Conservation (phyloP, 2,329 filamentous ascomycete genomes). For the Cladosporium halotolerans region DNA sequence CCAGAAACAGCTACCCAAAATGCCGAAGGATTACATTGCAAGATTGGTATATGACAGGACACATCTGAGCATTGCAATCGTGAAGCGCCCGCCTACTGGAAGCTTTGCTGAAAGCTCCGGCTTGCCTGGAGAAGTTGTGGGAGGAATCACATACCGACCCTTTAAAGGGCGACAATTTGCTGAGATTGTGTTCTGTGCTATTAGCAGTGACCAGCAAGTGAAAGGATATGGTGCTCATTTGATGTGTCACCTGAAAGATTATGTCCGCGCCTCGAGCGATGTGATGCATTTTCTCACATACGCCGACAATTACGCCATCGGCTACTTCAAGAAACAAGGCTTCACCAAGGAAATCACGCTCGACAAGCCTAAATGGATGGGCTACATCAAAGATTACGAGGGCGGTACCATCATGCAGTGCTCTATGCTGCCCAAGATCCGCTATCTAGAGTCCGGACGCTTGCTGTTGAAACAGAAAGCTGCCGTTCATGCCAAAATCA, state of each 20-base stretch:
- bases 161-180: slow-evolving; percentile 90
- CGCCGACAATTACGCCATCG: slow-evolving; percentile 97
- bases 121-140: slow-evolving; percentile 38
- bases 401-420: slow-evolving; percentile 99
- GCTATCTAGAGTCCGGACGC: slow-evolving; percentile 85
- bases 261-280: slow-evolving; percentile 91
- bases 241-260: slow-evolving; percentile 97
- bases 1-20: slow-evolving; percentile 96
- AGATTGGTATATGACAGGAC: slow-evolving; percentile 95
- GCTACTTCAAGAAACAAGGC: slow-evolving; percentile 98
- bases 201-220: slow-evolving; percentile 95
- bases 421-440: slow-evolving; percentile 88
- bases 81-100: slow-evolving; percentile 72
- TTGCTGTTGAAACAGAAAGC: slow-evolving; percentile 98
- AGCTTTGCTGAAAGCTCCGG: slow-evolving; percentile 24
- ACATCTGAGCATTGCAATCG: slow-evolving; percentile 92
- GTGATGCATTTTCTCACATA: slow-evolving; percentile 99
- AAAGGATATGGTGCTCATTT: slow-evolving; percentile 97
- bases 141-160: slow-evolving; percentile 91
- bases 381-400: slow-evolving; percentile 99
- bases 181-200: slow-evolving; percentile 97
- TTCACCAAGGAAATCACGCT: slow-evolving; percentile 98
- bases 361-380: slow-evolving; percentile 90
- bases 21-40: slow-evolving; percentile 99
- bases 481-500: slow-evolving; percentile 88